Percentiles rank a stretch among this genome's conserved stretches.
phyloP scores from a whole-genome alignment of 2,329 filamentous ascomycete species.

The Raffaelea ambrosiae region DNA sequence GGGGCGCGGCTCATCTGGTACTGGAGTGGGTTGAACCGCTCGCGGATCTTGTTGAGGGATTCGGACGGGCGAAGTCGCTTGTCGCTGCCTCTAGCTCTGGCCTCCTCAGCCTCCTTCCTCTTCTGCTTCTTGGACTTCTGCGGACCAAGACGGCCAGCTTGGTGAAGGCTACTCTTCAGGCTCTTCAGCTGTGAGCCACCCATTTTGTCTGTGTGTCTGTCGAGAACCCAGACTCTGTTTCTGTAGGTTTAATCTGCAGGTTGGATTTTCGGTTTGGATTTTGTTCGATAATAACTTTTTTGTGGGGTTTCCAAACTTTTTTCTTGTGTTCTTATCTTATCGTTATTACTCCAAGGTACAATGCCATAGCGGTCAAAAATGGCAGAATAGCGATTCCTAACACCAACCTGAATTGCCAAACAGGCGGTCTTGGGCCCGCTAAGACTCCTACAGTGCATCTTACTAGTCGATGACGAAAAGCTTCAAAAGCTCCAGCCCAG shows the following conservation, averaged over 20 bases:
- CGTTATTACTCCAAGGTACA: too few relatives aligned
- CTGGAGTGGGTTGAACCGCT: constrained; percentile 97
- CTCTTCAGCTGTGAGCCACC: constrained; percentile 94
- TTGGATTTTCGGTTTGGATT: not conserved
- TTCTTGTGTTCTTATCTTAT: constrained; percentile 22
- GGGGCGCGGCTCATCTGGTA: constrained; percentile 72
- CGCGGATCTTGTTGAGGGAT: constrained; percentile 77
- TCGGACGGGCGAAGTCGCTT: constrained; percentile 69
- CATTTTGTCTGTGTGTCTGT: constrained; percentile 45
- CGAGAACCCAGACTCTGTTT: too few relatives aligned
- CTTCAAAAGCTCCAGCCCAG: too few relatives aligned
- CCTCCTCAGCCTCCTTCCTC: constrained; percentile 61
- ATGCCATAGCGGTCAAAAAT: constrained; percentile 14
- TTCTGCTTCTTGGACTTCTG: constrained; percentile 95
- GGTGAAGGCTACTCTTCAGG: constrained; percentile 80
- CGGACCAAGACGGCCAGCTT: constrained; percentile 82
- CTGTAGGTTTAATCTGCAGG: too few relatives aligned
- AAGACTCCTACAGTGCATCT: too few relatives aligned
- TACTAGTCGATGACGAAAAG: too few relatives aligned
- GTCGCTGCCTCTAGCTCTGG: constrained; percentile 49
- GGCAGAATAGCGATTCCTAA: constrained; percentile 16
- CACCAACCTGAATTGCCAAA: too few relatives aligned
- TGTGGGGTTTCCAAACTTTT: constrained; percentile 10
- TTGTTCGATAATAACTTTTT: constrained; percentile 2
- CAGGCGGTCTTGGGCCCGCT: too few relatives aligned